Base-by-base conservation (phyloP, 2,329 filamentous ascomycete genomes). In the Aspergillus aculeatinus region DNA sequence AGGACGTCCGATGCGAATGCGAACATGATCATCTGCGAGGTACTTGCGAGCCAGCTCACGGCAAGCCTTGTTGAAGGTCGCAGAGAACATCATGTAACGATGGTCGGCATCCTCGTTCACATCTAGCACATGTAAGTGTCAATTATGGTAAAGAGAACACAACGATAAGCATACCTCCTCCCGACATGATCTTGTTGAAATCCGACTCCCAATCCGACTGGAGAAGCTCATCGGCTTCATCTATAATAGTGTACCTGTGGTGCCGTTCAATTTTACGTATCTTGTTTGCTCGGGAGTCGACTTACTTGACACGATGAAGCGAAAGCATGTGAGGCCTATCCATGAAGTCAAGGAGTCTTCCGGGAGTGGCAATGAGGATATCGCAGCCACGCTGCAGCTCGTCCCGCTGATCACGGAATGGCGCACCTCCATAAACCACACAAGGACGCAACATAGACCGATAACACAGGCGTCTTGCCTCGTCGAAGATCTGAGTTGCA, bases 151-250 rank as follows among this genome's bases (percentile, higher is more conserved):
- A 27, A 71, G 57, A 50, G 49, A 49, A 54, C 21, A 9, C 7
- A 42, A 21, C 48, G 16, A 57, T 33, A 39, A n/a, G 47, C 31
- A 31, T 84, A 93, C 92, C 91, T 70, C 90, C 90, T 62, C 92
- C 92, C 53, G 82, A 82, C 75, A 98, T 87, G 60, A 98, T 89
- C 69, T 86, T 87, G 48, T 83, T 82, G 61, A 98, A 83, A 4
- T 93, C 87, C 0, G 87, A 82, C 44, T 89, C 84, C 91, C 95
- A 98, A 68, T 93, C 90, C 1, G 81, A 72, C 0, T 89, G 82
- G 0, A 99, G 83, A 82, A 99, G 88, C 79, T 99, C 94, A 71
- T 99, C 95, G 0, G 95, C 95, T 73, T 99, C 95, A 61, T 98
- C 95, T 63, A 99, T 88, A 65, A 98, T 85, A 65, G 85, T 87